Base-by-base conservation (phyloP, 208 protist genomes). In the Leptomonas seymouri region DNA sequence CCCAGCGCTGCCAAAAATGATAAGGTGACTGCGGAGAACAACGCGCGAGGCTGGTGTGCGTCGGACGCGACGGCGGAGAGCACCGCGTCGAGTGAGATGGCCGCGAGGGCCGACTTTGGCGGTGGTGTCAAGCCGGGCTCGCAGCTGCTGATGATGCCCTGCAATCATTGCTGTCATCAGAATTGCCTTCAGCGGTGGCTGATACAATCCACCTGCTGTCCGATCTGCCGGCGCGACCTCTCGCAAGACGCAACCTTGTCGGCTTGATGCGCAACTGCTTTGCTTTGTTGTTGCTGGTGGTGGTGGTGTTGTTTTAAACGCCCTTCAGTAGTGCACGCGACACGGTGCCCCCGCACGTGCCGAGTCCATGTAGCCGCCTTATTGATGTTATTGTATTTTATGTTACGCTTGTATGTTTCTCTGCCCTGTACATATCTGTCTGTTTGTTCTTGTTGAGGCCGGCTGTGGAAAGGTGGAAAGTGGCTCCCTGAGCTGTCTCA, bases 171-270 rank as follows among this genome's bases (percentile, higher is more conserved):
- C 27, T 93, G 81, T 49, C 87, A 93, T 58, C 65, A 65, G 44
- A 84, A 89, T 78, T 93, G 87, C 61, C 55, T 93, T 30, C 87
- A 90, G 76, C 76, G 82, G 21, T 93, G 87, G 87, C 69, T 93
- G 27, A 64, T 93, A 51, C 62, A 74, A 39, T 71, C 81, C 31
- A 74, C 56, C 31, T 57, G 60, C 36, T 93, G 87, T 27, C 87
- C 87, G 23, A 81, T 83, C 18, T 93, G 87, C 67, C 78, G 87
- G 9, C 67, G 80, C 20, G 76, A 81, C 21, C 67, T 84, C 18
- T 56, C 75, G 12, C 68, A 65, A 16, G 62, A 77, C 36, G 65
- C 69, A 21, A 76, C 71, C 0, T 12, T 66, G 46, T 23, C 46
- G 4, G 23, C 31, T 1, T 65, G 31, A 58, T 2, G 51, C 3